Evolutionary conservation across 345 rosid genomes (phyloP), one percentile per base, ranked within the genome.

Genomic region (Clarkia xantiana): DNA sequence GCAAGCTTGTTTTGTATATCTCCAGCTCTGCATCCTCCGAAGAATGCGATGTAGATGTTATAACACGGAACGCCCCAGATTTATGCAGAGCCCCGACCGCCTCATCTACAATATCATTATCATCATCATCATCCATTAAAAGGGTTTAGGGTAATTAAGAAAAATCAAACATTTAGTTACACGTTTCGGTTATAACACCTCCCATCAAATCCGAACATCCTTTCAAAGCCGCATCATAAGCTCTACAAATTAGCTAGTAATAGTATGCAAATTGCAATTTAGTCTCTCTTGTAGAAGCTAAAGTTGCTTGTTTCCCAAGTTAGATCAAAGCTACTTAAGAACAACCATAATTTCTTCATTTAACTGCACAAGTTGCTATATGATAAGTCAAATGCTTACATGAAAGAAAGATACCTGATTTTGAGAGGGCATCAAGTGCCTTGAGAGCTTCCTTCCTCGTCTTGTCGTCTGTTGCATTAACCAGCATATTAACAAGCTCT

Each of bases 361-460:
- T 41, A 40, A 18, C 17, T 20, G 15, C 38, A 19, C 6, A 15
- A 42, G 44, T 11, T 12, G 15, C 15, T 47, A 44, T 14, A 45
- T 55, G 17, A 12, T n/a, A 23, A 40, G 29, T 18, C 38, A 11
- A 25, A 22, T 22, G 40, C 52, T 14, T 0, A 47, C 2, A 46
- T 18, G 14, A 22, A 14, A 40, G 16, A 25, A 4, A 29, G 4
- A 38, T 40, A 73, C 94, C 87, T 73, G 94, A 76, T 45, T 41
- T 58, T 18, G 87, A 79, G 60, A 91, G 67, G 44, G 93, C 86
- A 54, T 61, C 64, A 12, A 91, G 81, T 59, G 98, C 89, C 64
- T 70, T 79, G 18, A 91, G 62, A 56, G 94, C 96, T 65, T 76
- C 89, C 70, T 73, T 79, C 62, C 78, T 75, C 10, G 96, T 91